These are phyloP conservation scores for Fusarium sp. DNA, from an alignment of 2,329 filamentous ascomycete species.

Conservation along the genomic window DNA sequence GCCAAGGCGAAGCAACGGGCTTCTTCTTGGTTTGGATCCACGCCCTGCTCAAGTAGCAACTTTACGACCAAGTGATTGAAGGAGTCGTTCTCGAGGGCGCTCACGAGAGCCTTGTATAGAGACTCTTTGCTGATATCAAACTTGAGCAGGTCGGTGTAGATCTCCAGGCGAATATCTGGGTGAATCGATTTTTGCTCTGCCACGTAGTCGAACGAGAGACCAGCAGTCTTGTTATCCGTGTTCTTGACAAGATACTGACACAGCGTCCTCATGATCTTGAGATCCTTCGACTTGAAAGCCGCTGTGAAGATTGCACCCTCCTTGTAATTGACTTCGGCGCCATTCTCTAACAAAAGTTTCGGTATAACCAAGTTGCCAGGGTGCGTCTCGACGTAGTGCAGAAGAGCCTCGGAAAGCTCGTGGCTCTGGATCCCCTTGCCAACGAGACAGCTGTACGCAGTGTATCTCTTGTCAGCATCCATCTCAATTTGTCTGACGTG, in stretches of 20 bases:
- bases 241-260: conserved; percentile 8
- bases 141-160: conserved; percentile 13
- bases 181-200: not conserved
- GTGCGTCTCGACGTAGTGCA: not conserved
- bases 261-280: not conserved
- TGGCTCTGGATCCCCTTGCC: not conserved
- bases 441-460: not conserved
- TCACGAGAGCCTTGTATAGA: conserved; percentile 8
- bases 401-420: conserved; percentile 13
- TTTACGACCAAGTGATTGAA: not conserved
- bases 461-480: not conserved
- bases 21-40: conserved; percentile 15
- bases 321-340: conserved; percentile 8
- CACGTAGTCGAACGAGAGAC: conserved; percentile 12
- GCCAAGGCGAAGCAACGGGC: conserved; percentile 21
- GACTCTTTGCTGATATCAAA: conserved; percentile 2
- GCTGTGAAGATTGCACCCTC: not conserved
- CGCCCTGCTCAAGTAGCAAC: conserved; percentile 19
- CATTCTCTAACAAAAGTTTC: conserved; percentile 4
- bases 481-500: not conserved
- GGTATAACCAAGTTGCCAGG: conserved; percentile 1
- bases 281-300: not conserved
- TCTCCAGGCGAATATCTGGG: not conserved
- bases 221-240: conserved; percentile 1
- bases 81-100: not conserved